Evolutionary conservation across 2,329 filamentous ascomycete genomes (phyloP).

Genomic region (Biscogniauxia mediterranea): DNA sequence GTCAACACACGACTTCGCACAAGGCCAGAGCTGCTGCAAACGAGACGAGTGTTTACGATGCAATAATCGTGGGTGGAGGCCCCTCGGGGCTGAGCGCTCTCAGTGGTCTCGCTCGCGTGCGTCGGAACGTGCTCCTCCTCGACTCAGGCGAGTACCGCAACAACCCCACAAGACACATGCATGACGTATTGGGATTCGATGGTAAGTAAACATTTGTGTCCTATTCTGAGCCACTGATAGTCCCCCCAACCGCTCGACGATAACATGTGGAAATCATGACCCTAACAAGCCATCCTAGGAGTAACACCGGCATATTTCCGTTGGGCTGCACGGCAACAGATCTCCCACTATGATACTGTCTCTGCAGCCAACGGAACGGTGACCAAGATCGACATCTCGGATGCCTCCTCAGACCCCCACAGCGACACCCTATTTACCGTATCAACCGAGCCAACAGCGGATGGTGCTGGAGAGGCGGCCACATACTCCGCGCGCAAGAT

Average conservation of each 20-base stretch:
- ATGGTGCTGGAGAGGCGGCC: conserved; percentile 15
- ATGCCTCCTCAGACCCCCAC: conserved; percentile 22
- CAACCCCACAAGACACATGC: conserved; percentile 54
- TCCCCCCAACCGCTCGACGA: background rate
- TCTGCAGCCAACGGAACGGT: conserved; percentile 53
- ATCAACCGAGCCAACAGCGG: no score
- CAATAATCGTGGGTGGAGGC: conserved; percentile 17
- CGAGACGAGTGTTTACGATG: conserved; percentile 7
- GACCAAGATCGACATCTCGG: conserved; percentile 37
- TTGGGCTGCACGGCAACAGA: conserved; percentile 50
- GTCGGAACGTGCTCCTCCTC: conserved; percentile 52
- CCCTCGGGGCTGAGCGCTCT: conserved; percentile 37
- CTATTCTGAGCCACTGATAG: no score
- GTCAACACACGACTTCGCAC: background rate
- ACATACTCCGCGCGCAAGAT: conserved; percentile 51
- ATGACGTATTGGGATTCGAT: conserved; percentile 60
- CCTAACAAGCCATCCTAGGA: conserved; percentile 36
- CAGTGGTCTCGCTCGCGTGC: conserved; percentile 58
- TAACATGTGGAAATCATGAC: background rate
- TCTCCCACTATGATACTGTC: conserved; percentile 50
- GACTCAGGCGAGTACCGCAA: conserved; percentile 61
- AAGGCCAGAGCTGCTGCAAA: background rate
- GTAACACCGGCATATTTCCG: conserved; percentile 55
- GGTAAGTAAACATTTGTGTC: conserved; percentile 38
- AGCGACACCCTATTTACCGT: conserved; percentile 32